Evolutionary conservation across 2,329 filamentous ascomycete genomes (phyloP).

Genomic region (Rhinocladiella similis): DNA sequence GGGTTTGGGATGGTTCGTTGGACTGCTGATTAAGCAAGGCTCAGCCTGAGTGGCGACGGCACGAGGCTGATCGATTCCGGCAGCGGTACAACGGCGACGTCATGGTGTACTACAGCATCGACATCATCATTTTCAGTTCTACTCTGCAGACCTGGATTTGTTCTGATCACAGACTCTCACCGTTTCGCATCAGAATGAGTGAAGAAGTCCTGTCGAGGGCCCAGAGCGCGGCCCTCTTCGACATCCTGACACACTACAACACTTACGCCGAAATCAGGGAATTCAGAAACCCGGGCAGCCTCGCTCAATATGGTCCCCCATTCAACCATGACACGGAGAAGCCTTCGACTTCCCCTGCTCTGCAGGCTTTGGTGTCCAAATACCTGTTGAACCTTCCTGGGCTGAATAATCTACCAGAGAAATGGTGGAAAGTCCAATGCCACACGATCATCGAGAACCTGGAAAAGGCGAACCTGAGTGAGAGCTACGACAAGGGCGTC

Average conservation of each 20-base stretch:
- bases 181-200: constrained; percentile 14
- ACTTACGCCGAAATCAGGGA: constrained; percentile 67
- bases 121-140: too few relatives aligned
- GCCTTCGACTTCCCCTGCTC: constrained; percentile 60
- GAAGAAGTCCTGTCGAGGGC: constrained; percentile 39
- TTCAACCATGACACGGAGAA: constrained; percentile 47
- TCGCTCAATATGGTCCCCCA: constrained; percentile 69
- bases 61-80: too few relatives aligned
- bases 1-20: too few relatives aligned
- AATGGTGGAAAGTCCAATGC: constrained; percentile 66
- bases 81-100: too few relatives aligned
- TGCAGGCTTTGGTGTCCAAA: constrained; percentile 67
- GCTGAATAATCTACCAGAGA: constrained; percentile 59
- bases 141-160: too few relatives aligned
- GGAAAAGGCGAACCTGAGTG: constrained; percentile 68
- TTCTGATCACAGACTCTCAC: too few relatives aligned
- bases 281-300: constrained; percentile 66
- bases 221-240: constrained; percentile 54
- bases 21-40: too few relatives aligned
- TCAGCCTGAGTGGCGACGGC: too few relatives aligned
- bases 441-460: constrained; percentile 62
- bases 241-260: constrained; percentile 56
- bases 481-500: constrained; percentile 78
- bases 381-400: constrained; percentile 68
- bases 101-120: too few relatives aligned